Percentiles rank a stretch among this genome's conserved stretches.
phyloP scores from a whole-genome alignment of 2,329 filamentous ascomycete genomes.

The Pseudogymnoascus sp. region DNA sequence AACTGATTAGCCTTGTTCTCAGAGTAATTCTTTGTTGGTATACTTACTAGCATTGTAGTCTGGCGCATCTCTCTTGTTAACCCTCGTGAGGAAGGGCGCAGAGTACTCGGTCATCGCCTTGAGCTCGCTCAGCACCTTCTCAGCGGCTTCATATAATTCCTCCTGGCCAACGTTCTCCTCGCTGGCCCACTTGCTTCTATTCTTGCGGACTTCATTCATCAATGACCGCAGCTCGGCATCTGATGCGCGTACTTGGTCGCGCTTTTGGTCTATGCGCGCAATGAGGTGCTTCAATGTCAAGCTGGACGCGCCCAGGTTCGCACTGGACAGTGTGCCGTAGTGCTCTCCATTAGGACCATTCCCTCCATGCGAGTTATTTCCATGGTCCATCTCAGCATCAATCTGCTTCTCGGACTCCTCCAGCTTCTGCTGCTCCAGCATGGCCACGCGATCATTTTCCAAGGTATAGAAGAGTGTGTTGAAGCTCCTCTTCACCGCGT shows the following conservation, averaged over 20 bases:
- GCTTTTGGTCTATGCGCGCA: constrained; percentile 86
- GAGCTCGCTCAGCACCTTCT: constrained; percentile 93
- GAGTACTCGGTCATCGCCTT: constrained; percentile 98
- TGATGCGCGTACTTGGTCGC: constrained; percentile 80
- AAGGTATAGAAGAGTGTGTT: constrained; percentile 91
- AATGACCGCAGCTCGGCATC: constrained; percentile 86
- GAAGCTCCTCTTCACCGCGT: constrained; percentile 82
- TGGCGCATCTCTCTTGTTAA: constrained; percentile 94
- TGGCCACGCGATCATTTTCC: constrained; percentile 89
- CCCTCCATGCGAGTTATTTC: constrained; percentile 45
- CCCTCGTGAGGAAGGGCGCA: constrained; percentile 85
- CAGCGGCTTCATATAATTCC: constrained; percentile 90
- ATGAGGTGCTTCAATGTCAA: constrained; percentile 96
- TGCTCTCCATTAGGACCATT: constrained; percentile 50
- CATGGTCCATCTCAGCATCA: constrained; percentile 84
- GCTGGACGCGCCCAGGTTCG: constrained; percentile 92
- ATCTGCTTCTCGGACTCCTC: constrained; percentile 95
- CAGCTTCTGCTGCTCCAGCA: constrained; percentile 94
- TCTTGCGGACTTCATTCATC: constrained; percentile 97
- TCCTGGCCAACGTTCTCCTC: constrained; percentile 97
- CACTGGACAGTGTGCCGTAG: constrained; percentile 83
- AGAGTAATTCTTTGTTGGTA: constrained; percentile 9
- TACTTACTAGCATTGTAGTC: constrained; percentile 84
- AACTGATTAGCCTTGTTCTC: constrained; percentile 1
- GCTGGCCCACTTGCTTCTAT: constrained; percentile 96